Base-by-base conservation (phyloP, 306 rosid species). In the Cucurbita moschata region DNA sequence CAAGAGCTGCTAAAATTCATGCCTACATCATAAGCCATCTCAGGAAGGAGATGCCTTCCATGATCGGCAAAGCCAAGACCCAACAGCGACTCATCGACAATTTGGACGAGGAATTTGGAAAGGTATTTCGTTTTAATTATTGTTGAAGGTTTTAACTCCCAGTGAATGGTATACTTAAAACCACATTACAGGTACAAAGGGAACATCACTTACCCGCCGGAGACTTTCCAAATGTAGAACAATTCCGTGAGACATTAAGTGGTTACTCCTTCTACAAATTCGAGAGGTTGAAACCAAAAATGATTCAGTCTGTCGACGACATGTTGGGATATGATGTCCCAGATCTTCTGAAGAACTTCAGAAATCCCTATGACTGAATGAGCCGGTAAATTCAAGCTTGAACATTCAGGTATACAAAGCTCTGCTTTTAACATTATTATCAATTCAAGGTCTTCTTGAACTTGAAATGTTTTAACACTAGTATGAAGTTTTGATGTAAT, bases 241-340 rank as follows among this genome's bases (percentile, higher is more conserved):
- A 91, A 1, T 94, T 86, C 70, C 84, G 64, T 79, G 97, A 94
- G 72, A 65, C 39, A 23, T 81, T 94, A 73, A 77, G 65, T 40
- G 91, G 95, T 39, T 91, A 78, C 85, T 91, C 75, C 83, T 30
- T 94, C 9, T 97, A 91, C 77, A 94, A 83, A 74, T 94, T 94
- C 51, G 99, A 91, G 84, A 94, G 71, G 86, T 78, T 94, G 86
- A 91, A 86, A 78, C 87, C 95, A 23, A 89, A 79, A 76, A 75
- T 86, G 90, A 84, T 89, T 53, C 90, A 91, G 80, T 72, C 95
- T 0, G 96, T 94, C 10, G 99, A 94, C 43, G 96, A 94, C 72
- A 94, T 94, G 99, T 85, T 94, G 80, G 96, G 95, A 44, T 81
- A 94, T 23, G 99, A 94, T 35, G 86, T 94, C 75, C 99, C 99